Conservation (phyloP, 176 grass and related monocot genomes). For the Triticum aestivum region DNA sequence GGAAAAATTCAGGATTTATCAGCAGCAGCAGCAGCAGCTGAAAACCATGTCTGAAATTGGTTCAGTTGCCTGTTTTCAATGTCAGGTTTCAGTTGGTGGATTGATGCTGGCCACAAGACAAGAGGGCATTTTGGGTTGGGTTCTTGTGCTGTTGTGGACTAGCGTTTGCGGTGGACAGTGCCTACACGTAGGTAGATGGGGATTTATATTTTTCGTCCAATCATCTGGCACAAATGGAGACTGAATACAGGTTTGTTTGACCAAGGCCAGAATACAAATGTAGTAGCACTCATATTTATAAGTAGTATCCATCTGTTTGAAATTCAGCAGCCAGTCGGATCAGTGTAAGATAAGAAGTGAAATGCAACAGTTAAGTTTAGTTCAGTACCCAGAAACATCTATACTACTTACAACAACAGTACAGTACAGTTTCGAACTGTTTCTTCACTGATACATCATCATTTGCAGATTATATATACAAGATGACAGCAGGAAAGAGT, state of each 20-base stretch:
- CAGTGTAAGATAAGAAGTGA: background rate
- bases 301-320: no score
- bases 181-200: background rate
- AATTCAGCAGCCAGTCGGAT: background rate
- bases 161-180: background rate
- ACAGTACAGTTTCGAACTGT: slow-evolving; percentile 6
- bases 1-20: background rate
- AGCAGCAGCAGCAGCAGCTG: no score
- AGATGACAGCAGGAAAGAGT: background rate
- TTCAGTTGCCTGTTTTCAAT: background rate
- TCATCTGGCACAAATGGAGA: background rate
- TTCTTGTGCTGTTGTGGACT: background rate
- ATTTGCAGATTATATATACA: background rate
- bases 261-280: background rate
- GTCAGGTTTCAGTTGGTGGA: background rate
- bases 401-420: slow-evolving; percentile 12
- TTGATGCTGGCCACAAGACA: background rate
- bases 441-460: slow-evolving; percentile 17
- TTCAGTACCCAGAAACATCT: background rate
- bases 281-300: no score
- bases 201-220: background rate
- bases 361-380: background rate
- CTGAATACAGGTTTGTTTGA: background rate
- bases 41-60: no score
- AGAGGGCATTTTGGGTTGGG: background rate